Evolutionary conservation across 345 rosid genomes (phyloP), one percentile per base, ranked within the genome.

Genomic region (Eucalyptus sp.): DNA sequence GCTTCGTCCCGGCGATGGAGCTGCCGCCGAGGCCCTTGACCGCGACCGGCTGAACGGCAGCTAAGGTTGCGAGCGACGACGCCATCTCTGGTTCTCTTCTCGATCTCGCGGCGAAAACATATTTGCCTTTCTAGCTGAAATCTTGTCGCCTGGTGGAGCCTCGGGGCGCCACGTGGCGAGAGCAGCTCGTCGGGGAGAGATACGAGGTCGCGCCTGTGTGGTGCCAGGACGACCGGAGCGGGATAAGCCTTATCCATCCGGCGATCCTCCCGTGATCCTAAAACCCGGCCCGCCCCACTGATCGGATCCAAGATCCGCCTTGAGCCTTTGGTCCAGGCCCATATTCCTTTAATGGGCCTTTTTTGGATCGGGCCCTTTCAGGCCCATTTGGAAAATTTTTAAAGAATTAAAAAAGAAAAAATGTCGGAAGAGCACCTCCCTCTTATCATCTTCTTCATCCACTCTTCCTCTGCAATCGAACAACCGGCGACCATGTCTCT

Each of bases 21-120:
- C 96, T 94, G 5, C 97, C 95, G n/a, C 93, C 93, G 10, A 96
- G 97, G 91, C 96, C 99, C 91, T 96, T 94, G 81, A 97, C 90
- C 89, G 95, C 66, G n/a, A 92, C 92, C 10, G 98, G 97, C 87
- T 97, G 97, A 22, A 94, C 94, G 10, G 96, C 92, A 85, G 95
- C 94, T 80, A 97, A 90, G 87, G 96, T 94, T 89, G 96, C 93
- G 48, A 96, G 92, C 64, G 99, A 96, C 88, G 98, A 96, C 88
- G 98, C 97, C 99, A 97, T 95, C 89, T 92, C 90, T 90, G 17
- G 41, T 16, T 25, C 56, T 90, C 13, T 50, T 43, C 80, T 71
- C 49, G 58, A n/a, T n/a, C 62, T 76, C 50, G 49, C 48, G 18
- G 37, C 48, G 62, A 48, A 52, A 16, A 3, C 90, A 87, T 56